Evolutionary conservation across 768 basidiomycete species (phyloP), one percentile per base, ranked within the genome.

Genomic region (Mycena alexandri): DNA sequence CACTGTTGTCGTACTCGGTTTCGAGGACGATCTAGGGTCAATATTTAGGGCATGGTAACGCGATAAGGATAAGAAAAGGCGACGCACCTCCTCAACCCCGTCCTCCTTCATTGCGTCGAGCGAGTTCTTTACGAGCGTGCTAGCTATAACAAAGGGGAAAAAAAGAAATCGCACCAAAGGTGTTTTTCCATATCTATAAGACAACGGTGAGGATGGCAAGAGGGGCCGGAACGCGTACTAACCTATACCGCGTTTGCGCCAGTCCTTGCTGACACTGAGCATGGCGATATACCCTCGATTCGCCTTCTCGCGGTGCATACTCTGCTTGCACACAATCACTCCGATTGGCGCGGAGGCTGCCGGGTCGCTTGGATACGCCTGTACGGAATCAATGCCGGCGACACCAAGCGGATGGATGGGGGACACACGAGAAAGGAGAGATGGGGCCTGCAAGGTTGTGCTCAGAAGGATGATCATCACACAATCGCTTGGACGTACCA

Each of bases 211-310:
- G 83, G 81, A 79, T 71, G 75, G 77, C 67, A 78, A 75, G 75
- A 79, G 78, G 77, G 68, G 72, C 43, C 78, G 72, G 68, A 75
- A 71, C 60, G 68, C 65, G 68, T 63, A 86, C 92, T 77, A 78
- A 95, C 95, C 95, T 76, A 99, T 95, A 38, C 98, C 97, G 59
- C 91, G 89, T 79, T 97, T 93, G 42, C 97, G 85, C 87, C 90
- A 98, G 43, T 83, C 79, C 78, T 90, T 90, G 78, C 87, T 86
- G 33, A 98, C 95, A 74, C 94, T 95, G 61, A 99, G 87, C 98
- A 99, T 99, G 42, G 96, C 98, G 65, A 99, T 97, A 77, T 99
- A 99, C 16, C 98, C 98, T 76, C 98, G 81, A 76, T 95, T 94
- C 12, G 88, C 82, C 43, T 82, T 80, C 68, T 91, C 86, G 61